Evolutionary conservation across 331 rosid species (phyloP).

Genomic region (Telfairia occidentalis): DNA sequence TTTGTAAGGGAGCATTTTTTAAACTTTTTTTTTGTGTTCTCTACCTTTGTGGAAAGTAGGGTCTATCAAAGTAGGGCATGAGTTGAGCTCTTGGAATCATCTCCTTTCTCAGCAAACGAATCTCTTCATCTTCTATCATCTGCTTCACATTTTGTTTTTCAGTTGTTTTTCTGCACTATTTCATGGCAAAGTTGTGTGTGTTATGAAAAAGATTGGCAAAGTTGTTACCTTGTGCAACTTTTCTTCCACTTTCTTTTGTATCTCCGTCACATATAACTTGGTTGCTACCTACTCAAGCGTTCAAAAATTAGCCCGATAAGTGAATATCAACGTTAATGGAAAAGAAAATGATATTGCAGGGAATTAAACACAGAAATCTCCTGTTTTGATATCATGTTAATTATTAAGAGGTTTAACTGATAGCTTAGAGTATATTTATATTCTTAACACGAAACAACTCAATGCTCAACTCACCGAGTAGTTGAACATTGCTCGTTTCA

Average conservation of each 20-base stretch:
- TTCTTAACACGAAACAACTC: not conserved
- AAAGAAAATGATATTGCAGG: not conserved
- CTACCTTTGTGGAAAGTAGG: slow-evolving; percentile 83
- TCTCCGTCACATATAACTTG: slow-evolving; percentile 49
- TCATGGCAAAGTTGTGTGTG: not conserved
- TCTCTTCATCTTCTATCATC: slow-evolving; percentile 92
- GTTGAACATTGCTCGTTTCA: slow-evolving; percentile 81
- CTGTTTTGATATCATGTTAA: not conserved
- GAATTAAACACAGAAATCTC: not conserved
- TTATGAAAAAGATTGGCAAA: not conserved
- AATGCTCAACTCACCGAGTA: slow-evolving; percentile 38
- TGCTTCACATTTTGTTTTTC: slow-evolving; percentile 15
- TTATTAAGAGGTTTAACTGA: not conserved
- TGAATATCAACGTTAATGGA: not conserved
- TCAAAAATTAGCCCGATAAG: not conserved
- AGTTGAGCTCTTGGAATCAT: slow-evolving; percentile 94
- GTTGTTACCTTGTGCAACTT: slow-evolving; percentile 53
- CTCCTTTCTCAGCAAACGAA: slow-evolving; percentile 80
- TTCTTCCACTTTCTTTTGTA: slow-evolving; percentile 54
- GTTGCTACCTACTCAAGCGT: slow-evolving; percentile 45
- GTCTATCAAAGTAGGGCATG: slow-evolving; percentile 88
- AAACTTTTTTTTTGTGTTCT: not conserved
- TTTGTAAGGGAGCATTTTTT: not conserved
- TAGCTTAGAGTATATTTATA: not conserved
- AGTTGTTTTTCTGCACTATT: not conserved